Evolutionary conservation across 2,329 filamentous ascomycete species (phyloP).

Genomic region (Lachnellula hyalina): DNA sequence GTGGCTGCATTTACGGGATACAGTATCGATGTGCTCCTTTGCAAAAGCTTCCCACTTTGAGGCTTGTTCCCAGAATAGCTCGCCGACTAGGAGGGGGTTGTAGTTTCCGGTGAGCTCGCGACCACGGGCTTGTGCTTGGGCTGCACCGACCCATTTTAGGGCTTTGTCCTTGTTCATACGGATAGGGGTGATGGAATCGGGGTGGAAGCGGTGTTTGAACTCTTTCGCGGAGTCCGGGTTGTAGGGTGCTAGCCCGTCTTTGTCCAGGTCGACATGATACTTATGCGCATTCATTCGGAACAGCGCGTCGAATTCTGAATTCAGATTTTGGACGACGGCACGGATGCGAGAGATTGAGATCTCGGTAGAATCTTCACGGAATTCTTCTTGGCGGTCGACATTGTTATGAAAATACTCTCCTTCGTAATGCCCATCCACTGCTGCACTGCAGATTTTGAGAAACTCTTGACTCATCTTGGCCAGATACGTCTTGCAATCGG

Average conservation of each 20-base stretch:
- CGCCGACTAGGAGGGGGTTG: slow-evolving; percentile 52
- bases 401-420: slow-evolving; percentile 6
- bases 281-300: slow-evolving; percentile 2
- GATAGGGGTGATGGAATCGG: no score
- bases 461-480: slow-evolving; percentile 1
- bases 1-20: slow-evolving; percentile 32
- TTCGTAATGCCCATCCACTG: slow-evolving; percentile 11
- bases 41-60: slow-evolving; percentile 44
- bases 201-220: no score
- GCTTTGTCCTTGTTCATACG: slow-evolving; percentile 33
- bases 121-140: slow-evolving; percentile 41
- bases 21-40: slow-evolving; percentile 30
- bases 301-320: slow-evolving; percentile 3
- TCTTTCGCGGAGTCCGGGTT: no score
- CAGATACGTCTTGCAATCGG: slow-evolving; percentile 5
- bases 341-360: slow-evolving; percentile 2
- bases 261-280: slow-evolving; percentile 2
- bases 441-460: slow-evolving; percentile 5
- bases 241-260: no score
- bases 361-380: neutral
- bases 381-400: neutral
- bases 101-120: slow-evolving; percentile 56
- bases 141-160: slow-evolving; percentile 35
- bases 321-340: slow-evolving; percentile 6
- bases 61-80: slow-evolving; percentile 57